Conservation (phyloP, 305 asterid species). For the Petunia hybrid region DNA sequence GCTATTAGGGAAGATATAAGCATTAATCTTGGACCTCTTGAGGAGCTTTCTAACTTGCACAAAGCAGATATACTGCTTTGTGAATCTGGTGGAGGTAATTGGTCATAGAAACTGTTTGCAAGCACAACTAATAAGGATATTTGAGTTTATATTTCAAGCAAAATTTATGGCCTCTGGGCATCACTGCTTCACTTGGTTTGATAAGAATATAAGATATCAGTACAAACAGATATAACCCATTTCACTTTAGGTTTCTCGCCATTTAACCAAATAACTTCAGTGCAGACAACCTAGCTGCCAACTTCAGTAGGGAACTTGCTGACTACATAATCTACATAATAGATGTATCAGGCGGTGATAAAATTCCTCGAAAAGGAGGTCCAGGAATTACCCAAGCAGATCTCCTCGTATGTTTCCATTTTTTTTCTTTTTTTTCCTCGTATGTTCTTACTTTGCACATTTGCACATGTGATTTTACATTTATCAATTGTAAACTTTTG, state of each 20-base stretch:
- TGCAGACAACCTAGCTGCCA: constrained; percentile 94
- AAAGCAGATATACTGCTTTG: constrained; percentile 91
- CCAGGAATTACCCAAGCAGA: constrained; percentile 99
- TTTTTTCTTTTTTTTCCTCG: neutral
- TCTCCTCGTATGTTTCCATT: constrained; percentile 67
- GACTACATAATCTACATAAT: constrained; percentile 91
- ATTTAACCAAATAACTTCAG: constrained; percentile 19
- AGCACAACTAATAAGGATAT: constrained; percentile 8
- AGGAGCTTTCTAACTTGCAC: constrained; percentile 89
- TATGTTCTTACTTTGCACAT: neutral
- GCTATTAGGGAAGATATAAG: constrained; percentile 97
- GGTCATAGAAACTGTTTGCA: constrained; percentile 18
- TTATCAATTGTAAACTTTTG: constrained; percentile 8
- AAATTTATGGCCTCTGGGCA: neutral
- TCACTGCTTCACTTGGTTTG: constrained; percentile 1
- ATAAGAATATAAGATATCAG: neutral
- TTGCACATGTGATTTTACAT: neutral
- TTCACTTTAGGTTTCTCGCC: neutral
- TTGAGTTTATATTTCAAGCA: neutral
- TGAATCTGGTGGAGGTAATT: constrained; percentile 97
- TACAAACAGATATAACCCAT: neutral
- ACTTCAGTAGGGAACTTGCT: constrained; percentile 96
- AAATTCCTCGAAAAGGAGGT: constrained; percentile 98
- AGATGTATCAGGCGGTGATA: constrained; percentile 94
- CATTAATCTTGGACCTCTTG: constrained; percentile 94